phyloP scores from a whole-genome alignment of 495 filamentous ascomycete genomes.

The Pseudevernia furfuracea region DNA sequence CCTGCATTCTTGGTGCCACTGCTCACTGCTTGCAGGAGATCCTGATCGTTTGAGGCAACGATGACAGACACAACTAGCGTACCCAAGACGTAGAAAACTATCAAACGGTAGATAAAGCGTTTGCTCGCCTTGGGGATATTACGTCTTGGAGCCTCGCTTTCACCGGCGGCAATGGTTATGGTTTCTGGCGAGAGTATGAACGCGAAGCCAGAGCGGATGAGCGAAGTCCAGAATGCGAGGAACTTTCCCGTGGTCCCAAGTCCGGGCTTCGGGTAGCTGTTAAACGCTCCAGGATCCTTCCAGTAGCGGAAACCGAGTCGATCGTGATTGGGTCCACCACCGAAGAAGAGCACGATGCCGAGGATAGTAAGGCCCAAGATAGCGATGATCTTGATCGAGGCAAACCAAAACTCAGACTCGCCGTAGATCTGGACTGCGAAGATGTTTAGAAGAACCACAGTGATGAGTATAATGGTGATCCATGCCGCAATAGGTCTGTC shows the following conservation, averaged over 20 bases:
- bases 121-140: conserved; percentile 71
- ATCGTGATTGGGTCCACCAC: conserved; percentile 65
- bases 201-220: conserved; percentile 74
- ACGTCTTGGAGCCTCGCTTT: conserved; percentile 68
- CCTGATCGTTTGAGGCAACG: conserved; percentile 46
- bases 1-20: conserved; percentile 33
- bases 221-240: conserved; percentile 67
- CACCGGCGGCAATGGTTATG: conserved; percentile 61
- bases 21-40: conserved; percentile 49
- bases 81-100: conserved; percentile 65
- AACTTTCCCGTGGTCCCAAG: conserved; percentile 48
- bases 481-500: conserved; percentile 36
- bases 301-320: conserved; percentile 73
- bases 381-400: conserved; percentile 63
- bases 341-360: conserved; percentile 61
- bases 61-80: conserved; percentile 48
- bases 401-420: conserved; percentile 79
- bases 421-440: conserved; percentile 63
- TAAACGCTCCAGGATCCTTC: conserved; percentile 60
- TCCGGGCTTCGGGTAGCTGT: conserved; percentile 35
- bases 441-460: conserved; percentile 49
- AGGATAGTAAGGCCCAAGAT: conserved; percentile 61
- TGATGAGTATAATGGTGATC: conserved; percentile 47
- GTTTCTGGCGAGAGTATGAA: conserved; percentile 71
- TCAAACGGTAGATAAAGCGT: conserved; percentile 76